These are phyloP conservation scores for Coix lacrymajobi DNA, from an alignment of 176 grass and related monocot species.

Conservation along the genomic window DNA sequence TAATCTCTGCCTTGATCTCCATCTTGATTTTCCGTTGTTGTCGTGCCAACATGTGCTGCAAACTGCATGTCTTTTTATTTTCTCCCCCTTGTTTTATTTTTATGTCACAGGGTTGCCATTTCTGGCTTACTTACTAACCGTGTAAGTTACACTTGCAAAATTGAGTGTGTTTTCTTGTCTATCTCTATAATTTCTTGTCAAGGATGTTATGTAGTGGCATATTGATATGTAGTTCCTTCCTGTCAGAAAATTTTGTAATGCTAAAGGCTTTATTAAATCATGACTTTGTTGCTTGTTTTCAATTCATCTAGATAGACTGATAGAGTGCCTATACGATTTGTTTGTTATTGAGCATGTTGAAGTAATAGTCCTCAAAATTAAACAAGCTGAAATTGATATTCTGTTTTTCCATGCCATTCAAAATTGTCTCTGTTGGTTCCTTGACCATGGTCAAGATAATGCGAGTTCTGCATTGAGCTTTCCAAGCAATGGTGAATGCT, in stretches of 20 bases:
- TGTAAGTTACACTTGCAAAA: neutral
- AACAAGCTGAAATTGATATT: neutral
- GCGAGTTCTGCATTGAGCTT: neutral
- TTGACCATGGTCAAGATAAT: neutral
- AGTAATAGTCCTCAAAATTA: neutral
- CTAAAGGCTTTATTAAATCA: neutral
- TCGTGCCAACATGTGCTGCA: neutral
- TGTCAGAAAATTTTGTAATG: neutral
- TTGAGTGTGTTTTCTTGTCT: neutral
- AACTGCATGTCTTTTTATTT: too few species aligned
- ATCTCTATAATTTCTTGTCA: neutral
- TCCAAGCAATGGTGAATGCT: neutral
- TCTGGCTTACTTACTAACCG: neutral
- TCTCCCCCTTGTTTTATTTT: too few species aligned
- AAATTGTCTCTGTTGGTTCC: neutral
- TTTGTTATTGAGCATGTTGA: neutral
- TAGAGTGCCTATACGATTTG: neutral
- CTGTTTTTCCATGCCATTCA: neutral
- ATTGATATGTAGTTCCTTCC: neutral
- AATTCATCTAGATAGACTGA: too few species aligned
- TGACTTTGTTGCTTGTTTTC: neutral
- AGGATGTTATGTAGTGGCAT: neutral
- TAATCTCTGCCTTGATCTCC: neutral
- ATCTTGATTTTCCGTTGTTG: neutral
- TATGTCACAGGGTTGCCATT: neutral